Evolutionary conservation across 2,329 filamentous ascomycete species (phyloP).

Genomic region (Teratosphaeria pseudoeucalypti): DNA sequence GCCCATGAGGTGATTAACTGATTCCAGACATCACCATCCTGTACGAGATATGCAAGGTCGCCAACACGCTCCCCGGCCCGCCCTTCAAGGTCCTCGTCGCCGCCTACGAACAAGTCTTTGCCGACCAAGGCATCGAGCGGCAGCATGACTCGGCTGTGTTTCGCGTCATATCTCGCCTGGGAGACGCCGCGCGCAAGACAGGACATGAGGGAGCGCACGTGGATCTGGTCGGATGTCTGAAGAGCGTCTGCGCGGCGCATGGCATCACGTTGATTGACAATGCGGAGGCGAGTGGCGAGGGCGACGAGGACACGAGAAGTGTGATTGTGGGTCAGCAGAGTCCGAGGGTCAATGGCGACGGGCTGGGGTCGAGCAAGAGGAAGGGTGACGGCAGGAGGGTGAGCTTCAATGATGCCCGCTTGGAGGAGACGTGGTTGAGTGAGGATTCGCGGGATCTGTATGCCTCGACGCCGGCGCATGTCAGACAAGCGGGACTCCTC

Average conservation of each 20-base stretch:
- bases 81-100: slow-evolving; percentile 70
- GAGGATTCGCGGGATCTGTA: slow-evolving; percentile 12
- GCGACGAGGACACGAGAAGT: slow-evolving; percentile 20
- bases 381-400: slow-evolving; percentile 32
- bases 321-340: slow-evolving; percentile 18
- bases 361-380: slow-evolving; percentile 5
- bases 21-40: slow-evolving; percentile 63
- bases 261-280: slow-evolving; percentile 15
- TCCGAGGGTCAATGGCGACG: neutral
- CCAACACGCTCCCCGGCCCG: slow-evolving; percentile 55
- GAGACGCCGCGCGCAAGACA: slow-evolving; percentile 36
- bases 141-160: slow-evolving; percentile 67
- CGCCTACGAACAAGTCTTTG: slow-evolving; percentile 70
- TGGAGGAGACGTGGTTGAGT: slow-evolving; percentile 41
- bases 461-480: neutral
- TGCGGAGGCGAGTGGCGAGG: slow-evolving; percentile 30
- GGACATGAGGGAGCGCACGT: slow-evolving; percentile 9
- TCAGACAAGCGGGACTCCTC: slow-evolving; percentile 4
- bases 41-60: slow-evolving; percentile 63
- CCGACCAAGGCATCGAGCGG: slow-evolving; percentile 57
- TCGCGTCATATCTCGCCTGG: slow-evolving; percentile 69
- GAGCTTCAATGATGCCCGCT: slow-evolving; percentile 46
- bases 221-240: slow-evolving; percentile 19
- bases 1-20: neutral
- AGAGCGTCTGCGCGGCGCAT: slow-evolving; percentile 17